Evolutionary conservation across 1,284 basidiomycete species (phyloP).

Genomic region (Pseudozyma sp.): DNA sequence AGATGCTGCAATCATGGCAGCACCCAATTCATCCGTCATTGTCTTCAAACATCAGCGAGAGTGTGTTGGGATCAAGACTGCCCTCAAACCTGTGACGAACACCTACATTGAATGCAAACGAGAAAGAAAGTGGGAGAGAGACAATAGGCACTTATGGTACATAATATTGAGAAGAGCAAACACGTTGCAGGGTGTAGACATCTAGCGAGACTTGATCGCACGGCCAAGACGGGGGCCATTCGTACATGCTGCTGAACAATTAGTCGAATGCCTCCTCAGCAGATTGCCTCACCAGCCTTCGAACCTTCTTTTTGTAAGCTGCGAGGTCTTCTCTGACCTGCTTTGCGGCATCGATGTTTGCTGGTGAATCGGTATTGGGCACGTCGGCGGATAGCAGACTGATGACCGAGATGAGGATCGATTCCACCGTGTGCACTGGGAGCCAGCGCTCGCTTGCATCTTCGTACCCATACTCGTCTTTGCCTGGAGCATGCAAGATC

Average conservation of each 20-base stretch:
- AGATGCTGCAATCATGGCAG: constrained; percentile 22
- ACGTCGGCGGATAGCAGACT: constrained; percentile 91
- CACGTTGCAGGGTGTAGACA: neutral
- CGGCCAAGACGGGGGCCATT: neutral
- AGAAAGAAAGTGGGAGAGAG: neutral
- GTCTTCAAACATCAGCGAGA: neutral
- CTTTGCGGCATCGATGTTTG: constrained; percentile 87
- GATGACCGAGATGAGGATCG: constrained; percentile 95
- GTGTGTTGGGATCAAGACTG: neutral
- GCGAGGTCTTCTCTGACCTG: constrained; percentile 66
- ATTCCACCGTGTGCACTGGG: constrained; percentile 96
- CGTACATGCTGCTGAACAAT: too few relatives aligned
- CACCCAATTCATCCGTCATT: constrained; percentile 5
- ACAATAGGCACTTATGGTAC: constrained; percentile 18
- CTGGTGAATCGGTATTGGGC: constrained; percentile 93
- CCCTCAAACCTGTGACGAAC: neutral
- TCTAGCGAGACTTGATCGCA: neutral
- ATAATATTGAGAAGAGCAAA: constrained; percentile 6
- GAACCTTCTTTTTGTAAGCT: constrained; percentile 67
- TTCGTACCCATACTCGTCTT: constrained; percentile 98
- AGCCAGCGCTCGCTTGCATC: constrained; percentile 97
- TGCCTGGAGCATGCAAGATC: constrained; percentile 95
- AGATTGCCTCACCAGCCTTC: constrained; percentile 64
- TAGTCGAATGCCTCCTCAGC: constrained; percentile 62
- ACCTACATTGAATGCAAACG: neutral